Evolutionary conservation across 345 rosid genomes (phyloP), one percentile per base, ranked within the genome.

Genomic region (Citrus mangshanensis): DNA sequence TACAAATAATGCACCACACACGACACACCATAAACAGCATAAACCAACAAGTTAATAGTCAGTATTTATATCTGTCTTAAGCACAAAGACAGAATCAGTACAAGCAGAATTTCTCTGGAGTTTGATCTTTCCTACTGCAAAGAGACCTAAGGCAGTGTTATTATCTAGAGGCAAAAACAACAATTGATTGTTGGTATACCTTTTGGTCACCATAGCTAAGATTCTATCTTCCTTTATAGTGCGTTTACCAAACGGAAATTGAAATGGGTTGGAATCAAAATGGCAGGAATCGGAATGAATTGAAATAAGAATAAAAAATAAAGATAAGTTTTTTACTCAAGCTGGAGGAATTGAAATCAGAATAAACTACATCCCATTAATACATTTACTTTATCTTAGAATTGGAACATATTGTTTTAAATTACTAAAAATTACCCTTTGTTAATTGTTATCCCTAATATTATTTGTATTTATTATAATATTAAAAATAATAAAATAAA

Each of bases 331-430:
- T 0, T 8, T 38, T 8, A 38, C 42, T 38, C 2, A 38, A 38
- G 0, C 0, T 38, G 0, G 8, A 38, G 0, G 1, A 38, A 38
- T 38, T 2, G 6, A 38, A 38, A 38, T 8, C 0, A 2, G 0
- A 38, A 38, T 38, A 7, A 38, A 38, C 2, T 38, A 9, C 2
- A 38, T 38, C 42, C 0, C 3, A 38, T 38, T 38, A 8, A 38
- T 38, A 0, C 0, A 38, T 38, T 38, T 38, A 8, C 2, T 38
- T 38, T 38, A 38, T 7, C 42, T 1, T 38, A 0, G 2, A 38
- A 38, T 38, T 2, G 0, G 1, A 7, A 38, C 1, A 0, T 0
- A 38, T 38, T 38, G 0, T 38, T 38, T 38, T 8, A 7, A 38
- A 7, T 38, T 38, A 38, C 9, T 38, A 38, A 38, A 7, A 38